phyloP scores from a whole-genome alignment of 768 basidiomycete species.

The Lactarius deliciosus region DNA sequence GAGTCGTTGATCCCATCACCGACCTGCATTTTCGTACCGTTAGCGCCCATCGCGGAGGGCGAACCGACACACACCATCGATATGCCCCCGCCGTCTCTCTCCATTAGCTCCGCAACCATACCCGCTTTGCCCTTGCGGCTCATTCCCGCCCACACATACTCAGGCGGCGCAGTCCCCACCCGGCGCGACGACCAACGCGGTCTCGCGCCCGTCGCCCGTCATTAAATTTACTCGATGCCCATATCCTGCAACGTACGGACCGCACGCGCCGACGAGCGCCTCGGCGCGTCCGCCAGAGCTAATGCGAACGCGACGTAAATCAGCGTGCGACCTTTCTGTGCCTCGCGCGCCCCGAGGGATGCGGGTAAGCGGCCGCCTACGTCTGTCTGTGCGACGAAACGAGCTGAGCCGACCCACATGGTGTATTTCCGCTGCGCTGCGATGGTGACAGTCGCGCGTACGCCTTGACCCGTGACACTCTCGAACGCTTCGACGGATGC shows the following conservation, averaged over 20 bases:
- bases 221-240: constrained; percentile 91
- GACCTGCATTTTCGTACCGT: constrained; percentile 3
- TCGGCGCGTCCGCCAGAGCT: constrained; percentile 75
- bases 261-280: constrained; percentile 80
- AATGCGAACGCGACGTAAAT: constrained; percentile 75
- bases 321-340: constrained; percentile 72
- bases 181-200: constrained; percentile 87
- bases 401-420: constrained; percentile 72
- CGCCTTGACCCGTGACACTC: too few species aligned
- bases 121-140: constrained; percentile 95
- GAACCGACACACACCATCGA: constrained; percentile 71
- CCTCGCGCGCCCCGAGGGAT: constrained; percentile 60
- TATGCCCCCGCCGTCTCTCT: constrained; percentile 66
- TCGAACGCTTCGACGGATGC: too few species aligned
- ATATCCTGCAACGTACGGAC: constrained; percentile 77
- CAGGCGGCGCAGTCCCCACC: too few species aligned
- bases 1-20: constrained; percentile 99
- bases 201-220: constrained; percentile 87
- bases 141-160: constrained; percentile 93
- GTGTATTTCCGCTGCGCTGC: constrained; percentile 46
- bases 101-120: constrained; percentile 76
- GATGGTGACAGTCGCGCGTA: neutral
- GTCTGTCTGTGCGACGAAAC: constrained; percentile 61
- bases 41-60: neutral
- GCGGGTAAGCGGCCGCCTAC: constrained; percentile 45